Base-by-base conservation (phyloP, 805 yeast species). In the Pichia membranifaciens region DNA sequence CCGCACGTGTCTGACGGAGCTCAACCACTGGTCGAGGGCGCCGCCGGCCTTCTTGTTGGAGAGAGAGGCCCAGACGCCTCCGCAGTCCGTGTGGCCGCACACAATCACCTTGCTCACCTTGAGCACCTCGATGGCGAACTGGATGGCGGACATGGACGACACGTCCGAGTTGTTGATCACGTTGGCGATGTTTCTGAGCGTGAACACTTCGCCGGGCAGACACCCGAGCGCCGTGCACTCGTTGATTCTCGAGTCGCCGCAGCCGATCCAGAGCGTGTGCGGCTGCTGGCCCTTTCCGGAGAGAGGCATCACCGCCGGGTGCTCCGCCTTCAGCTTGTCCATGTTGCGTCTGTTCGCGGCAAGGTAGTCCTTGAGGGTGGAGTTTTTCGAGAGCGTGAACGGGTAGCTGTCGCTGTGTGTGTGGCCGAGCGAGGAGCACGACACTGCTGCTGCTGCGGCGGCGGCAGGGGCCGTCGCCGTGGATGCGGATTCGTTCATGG, bases 81-180 rank as follows among this genome's bases (percentile, higher is more conserved):
- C 96, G 73, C 98, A 90, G 65, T 87, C 95, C 29, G 93, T 84
- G 67, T 90, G 98, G 3, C 97, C 98, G 67, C 96, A 87, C 5
- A 90, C 84, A 47, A 90, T 75, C 44, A 90, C 80, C 60, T 86
- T 87, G 54, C 74, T 75, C 35, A 91, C 95, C 59, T 85, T 84
- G 51, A 90, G 72, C 13, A 83, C 87, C 54, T 87, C 89, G 54
- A 91, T 79, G 5, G 96, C 95, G 59, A 87, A 87, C 65, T 90
- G 96, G 28, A 91, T 69, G 2, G 89, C 89, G 0, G 95, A 82
- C 61, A 79, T 80, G 17, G 84, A 74, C 36, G 88, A 76, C 39
- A 84, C 69, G 63, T 91, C 97, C 47, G 79, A 77, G 22, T 83
- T 72, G 46, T 79, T 75, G 44, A 89, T 74, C 32, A 82, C 71